Conservation (phyloP, 371 early-diverging fungal species). For the Furculomyces boomerangus region DNA sequence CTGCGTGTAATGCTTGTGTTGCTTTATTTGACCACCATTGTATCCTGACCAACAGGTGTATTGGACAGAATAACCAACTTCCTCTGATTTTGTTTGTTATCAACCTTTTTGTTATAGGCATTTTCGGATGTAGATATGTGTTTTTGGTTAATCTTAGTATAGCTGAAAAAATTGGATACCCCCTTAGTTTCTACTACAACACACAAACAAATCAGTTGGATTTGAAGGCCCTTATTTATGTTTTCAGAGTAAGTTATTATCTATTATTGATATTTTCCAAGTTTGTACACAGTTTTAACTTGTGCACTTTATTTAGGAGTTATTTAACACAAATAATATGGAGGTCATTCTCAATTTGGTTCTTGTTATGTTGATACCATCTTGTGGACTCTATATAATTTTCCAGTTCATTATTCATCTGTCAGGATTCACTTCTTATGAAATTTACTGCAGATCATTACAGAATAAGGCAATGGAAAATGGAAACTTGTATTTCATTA, state of each 20-base stretch:
- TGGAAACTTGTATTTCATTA: neutral
- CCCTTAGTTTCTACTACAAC: neutral
- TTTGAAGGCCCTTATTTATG: neutral
- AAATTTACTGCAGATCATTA: neutral
- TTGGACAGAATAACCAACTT: neutral
- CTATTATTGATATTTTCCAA: neutral
- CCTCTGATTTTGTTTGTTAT: neutral
- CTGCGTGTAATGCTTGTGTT: neutral
- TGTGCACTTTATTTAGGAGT: neutral
- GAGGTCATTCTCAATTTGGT: neutral
- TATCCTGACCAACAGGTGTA: neutral
- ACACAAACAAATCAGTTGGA: neutral
- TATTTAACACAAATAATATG: neutral
- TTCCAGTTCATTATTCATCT: neutral
- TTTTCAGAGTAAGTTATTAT: neutral
- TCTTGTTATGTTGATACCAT: neutral
- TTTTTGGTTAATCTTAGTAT: neutral
- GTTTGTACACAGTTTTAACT: neutral
- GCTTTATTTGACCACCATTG: conserved; percentile 1
- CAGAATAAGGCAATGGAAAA: neutral
- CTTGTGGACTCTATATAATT: neutral
- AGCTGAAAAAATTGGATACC: neutral
- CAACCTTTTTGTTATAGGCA: neutral
- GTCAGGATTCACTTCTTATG: neutral
- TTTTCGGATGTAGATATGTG: neutral